Base-by-base conservation (phyloP, 345 rosid species). In the Citrus mangshanensis region DNA sequence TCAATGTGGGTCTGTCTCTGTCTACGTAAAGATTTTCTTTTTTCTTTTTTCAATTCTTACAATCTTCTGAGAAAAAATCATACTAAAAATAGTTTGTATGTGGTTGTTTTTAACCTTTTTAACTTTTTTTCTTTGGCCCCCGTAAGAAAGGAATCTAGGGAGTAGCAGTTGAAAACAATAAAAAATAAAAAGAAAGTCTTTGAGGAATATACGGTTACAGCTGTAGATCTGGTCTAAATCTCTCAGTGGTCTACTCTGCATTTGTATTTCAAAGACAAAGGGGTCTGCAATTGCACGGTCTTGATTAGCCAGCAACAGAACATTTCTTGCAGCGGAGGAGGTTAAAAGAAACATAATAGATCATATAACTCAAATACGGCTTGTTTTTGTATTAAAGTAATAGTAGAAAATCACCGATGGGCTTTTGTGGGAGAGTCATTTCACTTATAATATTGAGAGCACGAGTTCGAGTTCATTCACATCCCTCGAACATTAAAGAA, bases 131-230 rank as follows among this genome's bases (percentile, higher is more conserved):
- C 28, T 9, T 38, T 8, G 9, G 2, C 42, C 42, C 42, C 25
- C n/a, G 24, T 37, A 18, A 9, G 46, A 19, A 30, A 66, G 72
- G 72, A 76, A 76, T 76, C 79, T 18, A 54, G 55, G 9, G 51
- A 34, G 24, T 34, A 32, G 51, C 35, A 49, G 73, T 37, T 56
- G 40, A 1, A 37, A 37, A 37, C 0, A 35, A 5, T 27, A 13
- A 77, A 19, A 55, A 56, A 67, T 2, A 32, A n/a, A 77, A 24
- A 55, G 19, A 55, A 32, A 30, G 28, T 10, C 6, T 19, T 7
- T 24, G 64, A 55, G 58, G 79, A 76, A 77, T 77, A 73, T 67
- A 77, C 9, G 51, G 72, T 18, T 54, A 67, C 73, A 76, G 73
- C 54, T 65, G 73, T 67, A 65, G 64, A 66, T 76, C 72, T 76